phyloP scores from a whole-genome alignment of 2,329 filamentous ascomycete species.

The Ampelomyces quisqualis region DNA sequence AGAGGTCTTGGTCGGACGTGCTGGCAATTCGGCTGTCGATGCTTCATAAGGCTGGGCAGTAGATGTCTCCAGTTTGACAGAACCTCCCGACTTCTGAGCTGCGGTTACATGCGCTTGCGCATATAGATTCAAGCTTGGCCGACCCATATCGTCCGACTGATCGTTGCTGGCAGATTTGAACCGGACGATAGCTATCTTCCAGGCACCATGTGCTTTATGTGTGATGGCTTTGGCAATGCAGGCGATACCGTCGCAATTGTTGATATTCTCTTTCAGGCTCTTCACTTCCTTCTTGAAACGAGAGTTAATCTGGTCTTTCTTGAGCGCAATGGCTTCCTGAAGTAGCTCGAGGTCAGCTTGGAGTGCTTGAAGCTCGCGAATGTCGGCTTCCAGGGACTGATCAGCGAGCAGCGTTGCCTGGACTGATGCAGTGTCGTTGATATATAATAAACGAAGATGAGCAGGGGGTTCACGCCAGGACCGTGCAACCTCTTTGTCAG shows the following conservation, averaged over 20 bases:
- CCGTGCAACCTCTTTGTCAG: constrained; percentile 29
- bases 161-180: no score
- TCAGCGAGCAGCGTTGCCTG: constrained; percentile 7
- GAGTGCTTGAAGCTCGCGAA: constrained; percentile 45
- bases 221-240: constrained; percentile 46
- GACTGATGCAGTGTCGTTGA: constrained; percentile 7
- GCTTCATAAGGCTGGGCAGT: constrained; percentile 18
- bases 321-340: constrained; percentile 39
- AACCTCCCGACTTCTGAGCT: no score
- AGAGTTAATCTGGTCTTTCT: constrained; percentile 39
- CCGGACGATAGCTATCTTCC: constrained; percentile 32
- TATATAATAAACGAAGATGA: constrained; percentile 33
- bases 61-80: constrained; percentile 18
- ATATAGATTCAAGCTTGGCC: constrained; percentile 20
- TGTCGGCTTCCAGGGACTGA: constrained; percentile 41
- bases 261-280: constrained; percentile 43
- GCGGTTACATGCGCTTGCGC: constrained; percentile 18
- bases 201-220: constrained; percentile 40
- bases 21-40: constrained; percentile 19
- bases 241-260: constrained; percentile 47
- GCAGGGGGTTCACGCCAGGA: constrained; percentile 43
- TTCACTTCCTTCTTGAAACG: constrained; percentile 33
- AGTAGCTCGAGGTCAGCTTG: constrained; percentile 43
- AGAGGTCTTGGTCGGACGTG: constrained; percentile 24
- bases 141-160: constrained; percentile 24